Evolutionary conservation across 768 basidiomycete species (phyloP), one percentile per base, ranked within the genome.

Genomic region (Asterophora parasitica): DNA sequence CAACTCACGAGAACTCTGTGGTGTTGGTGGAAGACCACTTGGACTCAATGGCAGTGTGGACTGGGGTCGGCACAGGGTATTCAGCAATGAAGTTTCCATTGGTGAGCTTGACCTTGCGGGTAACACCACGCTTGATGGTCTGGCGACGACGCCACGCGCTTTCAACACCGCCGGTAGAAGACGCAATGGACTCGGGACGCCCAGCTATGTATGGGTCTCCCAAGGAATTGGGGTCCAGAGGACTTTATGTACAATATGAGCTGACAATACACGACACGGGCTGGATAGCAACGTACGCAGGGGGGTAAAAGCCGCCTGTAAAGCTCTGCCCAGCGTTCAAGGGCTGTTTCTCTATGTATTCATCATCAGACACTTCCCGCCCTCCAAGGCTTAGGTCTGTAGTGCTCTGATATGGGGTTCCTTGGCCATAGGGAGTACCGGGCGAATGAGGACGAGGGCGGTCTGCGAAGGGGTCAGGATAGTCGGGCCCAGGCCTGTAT

Each of bases 91-190:
- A 95, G 60, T 94, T 88, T 49, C 94, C 94, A 41, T 92, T 78
- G 7, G 92, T 95, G 54, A 97, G 83, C 64, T 90, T 88, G 72
- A 98, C 88, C 62, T 87, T 90, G 59, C 90, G 86, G n/a, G 92
- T 94, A 17, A 92, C 90, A 50, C 91, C 74, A 44, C 92, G 88
- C 62, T 90, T 90, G 68, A 93, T 88, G 27, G 88, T 92, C 66
- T 95, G 92, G 46, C 92, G 84, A 49, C 88, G 82, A 52, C 77
- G 69, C 78, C 78, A 80, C 2, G 80, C 82, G 42, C 70, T 78
- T 49, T 85, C 82, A 42, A 70, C 70, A 27, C 79, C 81, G 52
- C 71, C 77, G 15, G 75, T 77, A 33, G 78, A 75, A 15, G 81
- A 82, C 37, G 75, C 67, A 12, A 71, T 65, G 15, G 82, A 83